phyloP scores from a whole-genome alignment of 148 eudicot species.

The Camellia sinensis region DNA sequence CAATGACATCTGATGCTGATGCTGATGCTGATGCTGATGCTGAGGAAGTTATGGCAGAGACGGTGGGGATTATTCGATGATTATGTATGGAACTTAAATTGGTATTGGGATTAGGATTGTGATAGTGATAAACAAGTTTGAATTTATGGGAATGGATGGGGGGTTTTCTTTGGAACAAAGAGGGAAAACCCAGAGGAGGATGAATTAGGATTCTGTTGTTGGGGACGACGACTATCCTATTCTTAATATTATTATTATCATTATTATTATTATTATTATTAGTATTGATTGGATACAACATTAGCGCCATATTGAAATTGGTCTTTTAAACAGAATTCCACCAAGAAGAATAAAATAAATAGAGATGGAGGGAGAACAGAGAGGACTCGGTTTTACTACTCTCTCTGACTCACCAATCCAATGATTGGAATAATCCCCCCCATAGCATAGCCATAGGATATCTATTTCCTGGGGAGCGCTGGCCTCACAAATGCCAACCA shows the following conservation, averaged over 20 bases:
- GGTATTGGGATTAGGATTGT: background rate
- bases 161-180: background rate
- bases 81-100: background rate
- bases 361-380: background rate
- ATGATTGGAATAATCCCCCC: too few species aligned
- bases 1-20: background rate
- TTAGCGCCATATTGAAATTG: background rate
- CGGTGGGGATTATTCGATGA: background rate
- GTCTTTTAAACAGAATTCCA: too few species aligned
- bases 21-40: background rate
- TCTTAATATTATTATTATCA: background rate
- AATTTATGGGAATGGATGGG: background rate
- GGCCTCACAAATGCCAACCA: too few species aligned
- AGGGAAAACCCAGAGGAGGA: background rate
- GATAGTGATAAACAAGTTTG: background rate
- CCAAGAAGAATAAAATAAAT: too few species aligned
- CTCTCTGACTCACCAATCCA: too few species aligned
- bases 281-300: background rate
- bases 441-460: too few species aligned
- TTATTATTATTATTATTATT: background rate
- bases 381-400: too few species aligned
- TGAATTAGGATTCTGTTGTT: background rate
- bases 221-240: background rate
- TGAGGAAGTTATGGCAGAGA: constrained; percentile 12
- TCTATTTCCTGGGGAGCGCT: too few species aligned